Evolutionary conservation across 2,329 filamentous ascomycete species (phyloP), one percentile per base, ranked within the genome.

Genomic region (Bimuria novae-zelandiae): DNA sequence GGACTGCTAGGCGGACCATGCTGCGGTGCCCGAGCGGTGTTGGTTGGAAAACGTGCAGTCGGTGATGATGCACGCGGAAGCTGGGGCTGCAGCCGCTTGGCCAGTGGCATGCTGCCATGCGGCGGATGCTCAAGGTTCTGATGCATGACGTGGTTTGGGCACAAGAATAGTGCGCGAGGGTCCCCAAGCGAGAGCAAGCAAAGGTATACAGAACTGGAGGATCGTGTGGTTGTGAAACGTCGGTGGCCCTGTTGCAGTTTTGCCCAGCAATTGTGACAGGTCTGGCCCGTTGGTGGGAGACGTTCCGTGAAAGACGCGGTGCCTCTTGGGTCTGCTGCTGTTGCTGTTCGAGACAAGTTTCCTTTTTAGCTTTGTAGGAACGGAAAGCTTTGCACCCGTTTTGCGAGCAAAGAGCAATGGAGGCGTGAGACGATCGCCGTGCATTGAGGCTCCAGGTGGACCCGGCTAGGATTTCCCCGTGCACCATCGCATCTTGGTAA

Each of bases 151-250:
- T 65, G 65, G 60, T 59, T 60, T 54, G 51, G 44, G 47, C 27
- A 64, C 64, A 64, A 65, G 62, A 71, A 71, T 71, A 73, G 65
- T 27, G 43, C 55, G 52, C 55, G 51, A 57, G 46, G 49, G 55
- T 58, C 61, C 54, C 56, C 53, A 57, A 54, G 56, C 54, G 51
- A 56, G 57, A 57, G 48, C 51, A 42, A 56, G 42, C 25, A 49
- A 32, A 51, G 17, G 37, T 35, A 35, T 36, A 17, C 30, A 54
- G 51, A 59, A 57, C 52, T 60, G 49, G 55, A 61, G 57, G 49
- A n/a, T 29, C 46, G 50, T 49, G 43, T 49, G 43, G 56, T 55
- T 49, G 62, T 73, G 70, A 72, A 72, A 71, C 69, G 64, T 52
- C 56, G n/a, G n/a, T n/a, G 59, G 59, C 59, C 36, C 47, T 61